phyloP scores from a whole-genome alignment of 148 eudicot genomes.

The Camellia lanceoleosa region DNA sequence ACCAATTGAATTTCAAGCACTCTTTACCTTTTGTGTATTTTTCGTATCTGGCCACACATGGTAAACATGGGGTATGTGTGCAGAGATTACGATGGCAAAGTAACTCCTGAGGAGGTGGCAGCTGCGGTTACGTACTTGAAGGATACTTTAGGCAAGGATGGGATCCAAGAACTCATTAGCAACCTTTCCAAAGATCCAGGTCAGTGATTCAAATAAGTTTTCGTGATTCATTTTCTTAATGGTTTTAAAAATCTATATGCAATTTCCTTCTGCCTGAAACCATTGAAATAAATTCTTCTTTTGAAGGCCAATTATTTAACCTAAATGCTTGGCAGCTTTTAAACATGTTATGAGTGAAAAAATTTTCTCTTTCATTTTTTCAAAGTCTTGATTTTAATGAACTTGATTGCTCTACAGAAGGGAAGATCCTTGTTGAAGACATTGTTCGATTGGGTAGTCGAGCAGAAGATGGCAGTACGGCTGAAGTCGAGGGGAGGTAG shows the following conservation, averaged over 20 bases:
- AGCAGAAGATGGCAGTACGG: conserved; percentile 33
- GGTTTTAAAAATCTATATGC: neutral
- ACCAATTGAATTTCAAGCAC: too few relatives aligned
- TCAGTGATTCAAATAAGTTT: conserved; percentile 12
- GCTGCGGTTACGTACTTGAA: conserved; percentile 76
- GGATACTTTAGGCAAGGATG: conserved; percentile 75
- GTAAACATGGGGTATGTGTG: neutral
- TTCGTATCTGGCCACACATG: neutral
- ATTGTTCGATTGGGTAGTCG: conserved; percentile 69
- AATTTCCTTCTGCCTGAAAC: conserved; percentile 5
- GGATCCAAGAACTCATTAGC: conserved; percentile 73
- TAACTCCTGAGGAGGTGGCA: conserved; percentile 83
- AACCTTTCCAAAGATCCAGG: conserved; percentile 75
- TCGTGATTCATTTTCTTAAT: neutral
- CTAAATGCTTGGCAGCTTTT: neutral
- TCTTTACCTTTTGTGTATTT: too few relatives aligned
- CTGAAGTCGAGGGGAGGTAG: conserved; percentile 22
- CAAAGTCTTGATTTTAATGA: neutral
- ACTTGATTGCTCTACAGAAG: conserved; percentile 41
- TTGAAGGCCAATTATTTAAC: neutral
- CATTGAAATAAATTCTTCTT: neutral
- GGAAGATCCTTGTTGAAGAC: conserved; percentile 80
- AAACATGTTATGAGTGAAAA: neutral
- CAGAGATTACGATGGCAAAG: conserved; percentile 89
- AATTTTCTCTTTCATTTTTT: neutral